Evolutionary conservation across 2,329 filamentous ascomycete genomes (phyloP), one percentile per base, ranked within the genome.

Genomic region (Lecanicillium sp.): DNA sequence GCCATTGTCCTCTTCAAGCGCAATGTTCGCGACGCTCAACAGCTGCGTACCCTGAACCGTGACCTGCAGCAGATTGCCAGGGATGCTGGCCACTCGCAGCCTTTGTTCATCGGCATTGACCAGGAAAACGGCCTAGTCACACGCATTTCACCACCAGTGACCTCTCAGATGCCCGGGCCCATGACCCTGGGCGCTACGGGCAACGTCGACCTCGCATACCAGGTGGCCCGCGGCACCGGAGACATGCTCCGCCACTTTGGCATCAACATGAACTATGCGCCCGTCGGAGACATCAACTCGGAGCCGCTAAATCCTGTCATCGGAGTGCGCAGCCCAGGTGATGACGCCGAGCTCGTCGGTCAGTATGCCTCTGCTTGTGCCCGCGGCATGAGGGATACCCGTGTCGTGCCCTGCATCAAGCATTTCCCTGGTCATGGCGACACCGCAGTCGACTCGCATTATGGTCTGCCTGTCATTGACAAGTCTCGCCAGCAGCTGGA

Each of bases 201-300:
- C n/a, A 46, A 46, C 1, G 29, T 48, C 1, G 45, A 48, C 4
- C 39, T 20, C 5, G 39, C 44, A 2, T 36, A 43, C 17, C 33
- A 39, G 6, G 50, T 54, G 12, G 49, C 49, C 15, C 41, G 36
- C 14, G 46, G 45, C 17, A 54, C 50, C 0, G 50, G 37, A 11
- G 43, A 47, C 28, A 50, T 45, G 40, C 43, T 54, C 7, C 37
- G 40, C 13, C 47, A 49, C 25, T 54, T 54, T 31, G 51, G 50
- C 43, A 52, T 54, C 43, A 54, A 54, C 33, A 49, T 54, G 46
- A 54, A 54, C 42, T 54, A 54, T 19, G 50, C 51, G 1, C 51
- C 51, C 1, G 49, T 54, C 5, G 51, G 46, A 13, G 51, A 54
- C 33, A 40, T 51, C 33, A 54, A 54, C 29, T 51, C 46, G 9